Percentiles rank a stretch among this genome's conserved stretches.
Evolutionary conservation across 2,329 filamentous ascomycete genomes (phyloP).

Genomic region (Ceratocystis huliohia): DNA sequence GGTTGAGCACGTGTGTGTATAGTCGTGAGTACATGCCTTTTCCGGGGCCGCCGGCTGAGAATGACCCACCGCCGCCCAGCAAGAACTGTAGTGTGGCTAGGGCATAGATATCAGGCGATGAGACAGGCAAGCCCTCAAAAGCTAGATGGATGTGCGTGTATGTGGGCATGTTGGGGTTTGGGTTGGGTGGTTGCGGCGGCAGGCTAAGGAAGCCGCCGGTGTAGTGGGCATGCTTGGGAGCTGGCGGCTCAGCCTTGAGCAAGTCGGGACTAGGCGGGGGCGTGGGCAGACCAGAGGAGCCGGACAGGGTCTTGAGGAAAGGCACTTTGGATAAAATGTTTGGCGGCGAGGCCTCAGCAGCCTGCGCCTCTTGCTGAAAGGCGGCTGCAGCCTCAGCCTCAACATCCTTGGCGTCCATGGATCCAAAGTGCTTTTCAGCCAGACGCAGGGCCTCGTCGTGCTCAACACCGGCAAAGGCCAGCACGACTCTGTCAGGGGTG

Average conservation of each 20-base stretch:
- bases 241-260: conserved; percentile 39
- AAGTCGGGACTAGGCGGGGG: conserved; percentile 29
- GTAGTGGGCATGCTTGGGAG: conserved; percentile 55
- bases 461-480: conserved; percentile 85
- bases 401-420: conserved; percentile 50
- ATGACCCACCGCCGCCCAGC: conserved; percentile 88
- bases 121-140: conserved; percentile 87
- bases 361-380: conserved; percentile 37
- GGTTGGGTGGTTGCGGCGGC: conserved; percentile 63
- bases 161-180: conserved; percentile 62
- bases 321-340: conserved; percentile 70
- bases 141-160: conserved; percentile 91
- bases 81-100: conserved; percentile 91
- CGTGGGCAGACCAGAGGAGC: conserved; percentile 43
- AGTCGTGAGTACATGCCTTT: conserved; percentile 99
- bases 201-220: conserved; percentile 87
- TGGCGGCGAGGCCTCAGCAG: conserved; percentile 45
- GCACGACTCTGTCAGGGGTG: conserved; percentile 77
- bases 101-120: conserved; percentile 86
- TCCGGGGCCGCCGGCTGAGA: conserved; percentile 88
- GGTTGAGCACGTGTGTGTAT: conserved; percentile 95
- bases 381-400: conserved; percentile 26
- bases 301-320: conserved; percentile 80
- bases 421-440: conserved; percentile 77
- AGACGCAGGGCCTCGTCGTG: conserved; percentile 69